A percentile compares a stretch with the other conserved stretches of the same genome.
Evolutionary conservation across 1,284 basidiomycete genomes (phyloP).

Genomic region (Phylloporus gajari): DNA sequence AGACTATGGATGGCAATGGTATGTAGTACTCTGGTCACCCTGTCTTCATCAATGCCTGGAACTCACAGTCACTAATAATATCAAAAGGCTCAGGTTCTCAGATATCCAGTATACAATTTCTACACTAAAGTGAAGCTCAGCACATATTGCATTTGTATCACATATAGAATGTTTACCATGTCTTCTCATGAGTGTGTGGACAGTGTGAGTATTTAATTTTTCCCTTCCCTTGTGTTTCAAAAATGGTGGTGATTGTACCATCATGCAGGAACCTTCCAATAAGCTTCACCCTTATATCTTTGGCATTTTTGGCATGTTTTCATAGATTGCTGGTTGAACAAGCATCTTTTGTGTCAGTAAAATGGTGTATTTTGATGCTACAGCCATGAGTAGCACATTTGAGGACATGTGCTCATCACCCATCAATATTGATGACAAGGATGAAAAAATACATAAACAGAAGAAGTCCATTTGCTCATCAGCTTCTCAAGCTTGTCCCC

Average conservation of each 20-base stretch:
- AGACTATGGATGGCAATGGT: background rate
- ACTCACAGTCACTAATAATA: constrained; percentile 1
- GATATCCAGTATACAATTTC: constrained; percentile 15
- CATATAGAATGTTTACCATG: background rate
- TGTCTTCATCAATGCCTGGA: constrained; percentile 19
- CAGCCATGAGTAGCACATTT: constrained; percentile 2
- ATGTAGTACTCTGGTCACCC: constrained; percentile 23
- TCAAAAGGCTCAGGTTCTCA: constrained; percentile 9
- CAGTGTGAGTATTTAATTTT: constrained; percentile 1
- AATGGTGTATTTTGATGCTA: background rate
- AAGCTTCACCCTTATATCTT: background rate
- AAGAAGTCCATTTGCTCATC: background rate
- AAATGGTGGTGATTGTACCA: background rate
- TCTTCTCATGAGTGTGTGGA: background rate
- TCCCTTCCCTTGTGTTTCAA: background rate
- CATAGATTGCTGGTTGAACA: background rate
- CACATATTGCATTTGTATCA: background rate
- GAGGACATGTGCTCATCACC: background rate
- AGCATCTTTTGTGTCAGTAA: background rate
- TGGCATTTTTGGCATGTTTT: background rate
- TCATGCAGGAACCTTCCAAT: background rate
- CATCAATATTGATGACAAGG: background rate
- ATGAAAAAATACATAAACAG: background rate
- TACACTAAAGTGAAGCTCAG: background rate
- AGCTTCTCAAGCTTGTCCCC: background rate